Evolutionary conservation across 305 asterid species (phyloP).

Genomic region (Fraxinus velutina): DNA sequence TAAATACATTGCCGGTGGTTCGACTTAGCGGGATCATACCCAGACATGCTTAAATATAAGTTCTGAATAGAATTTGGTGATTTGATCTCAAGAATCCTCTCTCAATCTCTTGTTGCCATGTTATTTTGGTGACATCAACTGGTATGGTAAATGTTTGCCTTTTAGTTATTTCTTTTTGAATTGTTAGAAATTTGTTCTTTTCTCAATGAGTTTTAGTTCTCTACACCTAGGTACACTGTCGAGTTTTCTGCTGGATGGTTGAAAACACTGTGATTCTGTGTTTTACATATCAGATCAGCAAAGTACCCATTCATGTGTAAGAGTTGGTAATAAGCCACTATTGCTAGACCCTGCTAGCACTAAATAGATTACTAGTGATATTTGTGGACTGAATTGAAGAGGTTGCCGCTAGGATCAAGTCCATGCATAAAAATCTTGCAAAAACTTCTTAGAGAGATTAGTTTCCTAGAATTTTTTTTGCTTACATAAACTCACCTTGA

Average conservation of each 20-base stretch:
- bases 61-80: background rate
- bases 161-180: background rate
- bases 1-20: background rate
- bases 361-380: background rate
- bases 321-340: background rate
- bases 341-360: background rate
- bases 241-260: background rate
- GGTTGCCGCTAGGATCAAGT: conserved; percentile 6
- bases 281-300: background rate
- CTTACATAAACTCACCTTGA: background rate
- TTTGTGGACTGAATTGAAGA: background rate
- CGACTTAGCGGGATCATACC: background rate
- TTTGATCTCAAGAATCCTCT: background rate
- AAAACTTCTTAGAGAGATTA: background rate
- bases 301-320: background rate
- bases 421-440: background rate
- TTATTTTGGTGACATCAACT: background rate
- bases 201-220: background rate
- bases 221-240: background rate
- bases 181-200: background rate
- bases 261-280: background rate
- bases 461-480: background rate
- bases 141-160: background rate
- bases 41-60: background rate
- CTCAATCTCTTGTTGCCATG: background rate